Percentiles rank a stretch among this genome's conserved stretches.
phyloP scores from a whole-genome alignment of 2,329 filamentous ascomycete species.

The Aspergillus vadensis region DNA sequence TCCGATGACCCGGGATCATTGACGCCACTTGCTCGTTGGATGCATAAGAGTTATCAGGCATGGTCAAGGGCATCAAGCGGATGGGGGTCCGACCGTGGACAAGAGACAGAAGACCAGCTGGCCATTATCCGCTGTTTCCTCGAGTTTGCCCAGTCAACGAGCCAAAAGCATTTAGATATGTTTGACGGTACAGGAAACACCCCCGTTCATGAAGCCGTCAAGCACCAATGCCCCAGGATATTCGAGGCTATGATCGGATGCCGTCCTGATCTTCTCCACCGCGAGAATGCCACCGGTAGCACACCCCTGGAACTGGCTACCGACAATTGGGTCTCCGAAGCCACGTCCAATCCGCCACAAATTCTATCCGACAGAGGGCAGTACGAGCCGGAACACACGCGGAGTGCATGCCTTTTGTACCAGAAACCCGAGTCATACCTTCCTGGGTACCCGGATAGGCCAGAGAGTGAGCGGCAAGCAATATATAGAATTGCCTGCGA shows the following conservation, averaged over 20 bases:
- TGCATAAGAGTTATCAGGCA: conserved; percentile 32
- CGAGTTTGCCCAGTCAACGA: conserved; percentile 56
- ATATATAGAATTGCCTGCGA: conserved; percentile 44
- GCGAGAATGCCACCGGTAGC: conserved; percentile 74
- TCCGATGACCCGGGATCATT: conserved; percentile 27
- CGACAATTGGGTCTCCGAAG: conserved; percentile 30
- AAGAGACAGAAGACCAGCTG: not conserved
- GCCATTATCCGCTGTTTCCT: conserved; percentile 11
- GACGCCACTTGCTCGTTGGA: conserved; percentile 61
- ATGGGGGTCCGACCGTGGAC: not conserved
- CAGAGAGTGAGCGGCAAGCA: conserved; percentile 9
- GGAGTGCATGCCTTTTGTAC: not conserved
- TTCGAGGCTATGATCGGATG: conserved; percentile 55
- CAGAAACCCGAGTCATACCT: conserved; percentile 11
- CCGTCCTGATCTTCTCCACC: conserved; percentile 62
- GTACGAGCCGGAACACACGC: not conserved
- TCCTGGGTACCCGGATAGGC: conserved; percentile 7
- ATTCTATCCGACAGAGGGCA: not conserved
- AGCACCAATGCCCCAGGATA: conserved; percentile 57
- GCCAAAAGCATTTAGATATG: conserved; percentile 46
- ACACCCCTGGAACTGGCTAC: conserved; percentile 64
- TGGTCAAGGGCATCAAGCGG: not conserved
- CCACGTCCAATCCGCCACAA: conserved; percentile 21
- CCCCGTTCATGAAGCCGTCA: conserved; percentile 43
- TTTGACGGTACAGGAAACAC: conserved; percentile 49